phyloP scores from a whole-genome alignment of 2,329 filamentous ascomycete genomes.

The Aspergillus melleus region DNA sequence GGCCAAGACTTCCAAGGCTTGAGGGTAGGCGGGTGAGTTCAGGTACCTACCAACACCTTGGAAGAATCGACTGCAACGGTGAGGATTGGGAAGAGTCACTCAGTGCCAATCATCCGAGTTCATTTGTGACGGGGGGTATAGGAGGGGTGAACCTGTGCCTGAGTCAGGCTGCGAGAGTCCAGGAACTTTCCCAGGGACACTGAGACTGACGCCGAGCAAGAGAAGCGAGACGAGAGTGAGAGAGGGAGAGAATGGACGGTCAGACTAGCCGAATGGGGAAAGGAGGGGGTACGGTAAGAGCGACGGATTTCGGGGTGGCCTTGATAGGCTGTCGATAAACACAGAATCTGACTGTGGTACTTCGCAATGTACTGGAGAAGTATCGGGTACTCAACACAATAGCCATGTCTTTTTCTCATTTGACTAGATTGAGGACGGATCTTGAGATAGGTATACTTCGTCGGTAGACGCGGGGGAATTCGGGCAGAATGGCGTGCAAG shows the following conservation, averaged over 20 bases:
- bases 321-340: conserved; percentile 19
- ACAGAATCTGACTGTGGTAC: background rate
- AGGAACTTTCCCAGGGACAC: background rate
- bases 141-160: conserved; percentile 1
- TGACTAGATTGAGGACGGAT: too few relatives aligned
- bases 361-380: too few relatives aligned
- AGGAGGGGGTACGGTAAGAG: background rate
- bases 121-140: conserved; percentile 10
- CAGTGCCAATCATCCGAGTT: conserved; percentile 16
- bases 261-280: background rate
- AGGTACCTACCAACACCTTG: conserved; percentile 13
- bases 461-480: too few relatives aligned
- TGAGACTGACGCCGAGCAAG: background rate
- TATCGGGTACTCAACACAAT: too few relatives aligned
- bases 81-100: background rate
- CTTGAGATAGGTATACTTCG: too few relatives aligned
- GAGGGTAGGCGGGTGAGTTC: conserved; percentile 9
- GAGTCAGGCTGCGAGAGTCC: conserved; percentile 6
- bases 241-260: background rate
- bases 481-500: too few relatives aligned
- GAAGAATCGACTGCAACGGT: background rate
- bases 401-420: too few relatives aligned
- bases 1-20: conserved; percentile 6
- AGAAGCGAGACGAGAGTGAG: background rate
- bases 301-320: conserved; percentile 3